Evolutionary conservation across 768 basidiomycete genomes (phyloP).

Genomic region (Solioccasus polychromus): DNA sequence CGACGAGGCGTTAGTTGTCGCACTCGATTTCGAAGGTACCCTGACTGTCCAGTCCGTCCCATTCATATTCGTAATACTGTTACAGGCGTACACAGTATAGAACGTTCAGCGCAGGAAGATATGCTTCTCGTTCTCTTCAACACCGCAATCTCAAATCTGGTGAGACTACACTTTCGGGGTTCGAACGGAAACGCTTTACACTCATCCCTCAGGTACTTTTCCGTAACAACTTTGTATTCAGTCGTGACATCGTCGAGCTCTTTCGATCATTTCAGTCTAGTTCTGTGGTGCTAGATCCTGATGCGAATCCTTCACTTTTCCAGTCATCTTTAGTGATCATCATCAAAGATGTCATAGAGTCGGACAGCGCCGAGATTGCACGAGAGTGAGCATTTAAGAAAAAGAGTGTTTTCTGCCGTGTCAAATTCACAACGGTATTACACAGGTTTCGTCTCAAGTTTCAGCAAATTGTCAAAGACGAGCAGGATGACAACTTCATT

Average conservation of each 20-base stretch:
- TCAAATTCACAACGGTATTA: neutral
- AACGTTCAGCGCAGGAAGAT: conserved; percentile 61
- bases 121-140: conserved; percentile 63
- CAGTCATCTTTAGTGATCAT: conserved; percentile 58
- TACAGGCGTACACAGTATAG: conserved; percentile 60
- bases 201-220: conserved; percentile 47
- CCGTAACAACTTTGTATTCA: conserved; percentile 63
- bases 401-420: neutral
- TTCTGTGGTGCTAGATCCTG: conserved; percentile 53
- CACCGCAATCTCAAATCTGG: conserved; percentile 61
- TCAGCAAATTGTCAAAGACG: conserved; percentile 55
- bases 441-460: conserved; percentile 55
- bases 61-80: neutral
- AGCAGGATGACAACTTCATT: conserved; percentile 61
- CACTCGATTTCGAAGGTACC: conserved; percentile 63
- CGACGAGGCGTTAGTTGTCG: conserved; percentile 48
- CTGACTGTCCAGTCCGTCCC: too few species aligned
- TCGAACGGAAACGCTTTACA: neutral
- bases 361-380: conserved; percentile 55
- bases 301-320: conserved; percentile 55
- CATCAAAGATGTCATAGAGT: conserved; percentile 67
- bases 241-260: conserved; percentile 55
- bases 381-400: conserved; percentile 42
- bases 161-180: conserved; percentile 31
- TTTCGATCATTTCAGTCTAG: conserved; percentile 63